A percentile compares a stretch with the other conserved stretches of the same genome.
phyloP scores from a whole-genome alignment of 139 green algal species.

The Tetradesmus lagerheimii region DNA sequence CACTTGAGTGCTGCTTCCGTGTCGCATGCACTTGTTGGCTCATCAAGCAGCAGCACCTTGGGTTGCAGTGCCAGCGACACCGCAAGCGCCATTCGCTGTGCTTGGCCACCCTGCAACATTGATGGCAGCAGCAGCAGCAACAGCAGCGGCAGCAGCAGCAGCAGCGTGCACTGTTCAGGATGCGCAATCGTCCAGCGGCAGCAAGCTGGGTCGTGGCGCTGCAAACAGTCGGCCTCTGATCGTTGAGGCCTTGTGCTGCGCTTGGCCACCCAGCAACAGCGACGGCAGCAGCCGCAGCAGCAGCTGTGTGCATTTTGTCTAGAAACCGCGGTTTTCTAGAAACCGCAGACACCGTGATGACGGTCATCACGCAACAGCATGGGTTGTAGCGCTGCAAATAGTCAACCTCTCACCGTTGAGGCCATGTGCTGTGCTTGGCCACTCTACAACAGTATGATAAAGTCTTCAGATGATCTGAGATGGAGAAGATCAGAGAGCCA shows the following conservation, averaged over 20 bases:
- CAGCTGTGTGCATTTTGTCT: not conserved
- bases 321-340: too few relatives aligned
- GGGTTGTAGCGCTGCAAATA: too few relatives aligned
- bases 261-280: constrained; percentile 77
- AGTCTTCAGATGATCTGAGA: too few relatives aligned
- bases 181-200: too few relatives aligned
- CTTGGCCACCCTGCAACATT: constrained; percentile 79
- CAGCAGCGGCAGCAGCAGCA: not conserved
- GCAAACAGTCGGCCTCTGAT: too few relatives aligned
- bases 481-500: too few relatives aligned
- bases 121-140: not conserved
- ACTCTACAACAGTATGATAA: constrained; percentile 60
- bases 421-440: constrained; percentile 75
- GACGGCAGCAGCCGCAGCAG: not conserved
- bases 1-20: constrained; percentile 59
- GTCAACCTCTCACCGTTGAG: too few relatives aligned
- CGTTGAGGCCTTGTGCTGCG: constrained; percentile 83
- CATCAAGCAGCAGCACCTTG: constrained; percentile 88
- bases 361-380: too few relatives aligned
- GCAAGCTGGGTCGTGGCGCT: too few relatives aligned
- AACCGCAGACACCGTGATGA: too few relatives aligned
- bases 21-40: constrained; percentile 87
- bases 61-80: constrained; percentile 83
- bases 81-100: constrained; percentile 83
- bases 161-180: too few relatives aligned